These are phyloP conservation scores for Wallacemonas collosoma DNA, from an alignment of 208 protist species.

Conservation along the genomic window DNA sequence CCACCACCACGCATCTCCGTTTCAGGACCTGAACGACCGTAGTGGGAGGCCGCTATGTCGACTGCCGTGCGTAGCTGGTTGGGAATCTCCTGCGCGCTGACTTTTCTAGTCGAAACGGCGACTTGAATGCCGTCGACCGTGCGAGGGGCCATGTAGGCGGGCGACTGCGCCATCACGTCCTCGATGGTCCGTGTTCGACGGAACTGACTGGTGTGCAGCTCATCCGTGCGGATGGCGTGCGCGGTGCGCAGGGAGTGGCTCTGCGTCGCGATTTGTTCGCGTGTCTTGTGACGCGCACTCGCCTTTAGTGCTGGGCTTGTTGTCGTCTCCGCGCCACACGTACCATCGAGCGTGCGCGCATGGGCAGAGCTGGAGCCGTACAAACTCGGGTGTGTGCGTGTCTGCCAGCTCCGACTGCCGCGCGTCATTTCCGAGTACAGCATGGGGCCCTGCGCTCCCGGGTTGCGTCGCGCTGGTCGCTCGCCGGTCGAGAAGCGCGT, in stretches of 20 bases:
- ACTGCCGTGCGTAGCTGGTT: conserved; percentile 36
- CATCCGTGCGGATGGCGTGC: conserved; percentile 37
- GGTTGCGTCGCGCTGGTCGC: conserved; percentile 30
- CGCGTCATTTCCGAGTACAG: conserved; percentile 29
- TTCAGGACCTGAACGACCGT: neutral
- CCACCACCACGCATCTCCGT: neutral
- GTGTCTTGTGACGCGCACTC: conserved; percentile 17
- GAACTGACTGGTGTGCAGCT: conserved; percentile 58
- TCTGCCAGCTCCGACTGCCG: conserved; percentile 6
- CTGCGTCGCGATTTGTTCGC: conserved; percentile 34
- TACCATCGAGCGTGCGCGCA: neutral
- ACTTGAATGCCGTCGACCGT: conserved; percentile 27
- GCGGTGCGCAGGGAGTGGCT: conserved; percentile 54
- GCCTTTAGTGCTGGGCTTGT: neutral
- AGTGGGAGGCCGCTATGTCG: conserved; percentile 17
- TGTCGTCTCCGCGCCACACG: neutral
- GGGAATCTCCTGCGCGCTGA: conserved; percentile 60
- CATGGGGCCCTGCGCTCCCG: conserved; percentile 26
- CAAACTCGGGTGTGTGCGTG: neutral
- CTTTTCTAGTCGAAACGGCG: conserved; percentile 53
- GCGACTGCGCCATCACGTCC: conserved; percentile 63
- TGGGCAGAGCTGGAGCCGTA: neutral
- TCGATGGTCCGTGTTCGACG: conserved; percentile 60
- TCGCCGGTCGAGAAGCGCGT: conserved; percentile 57
- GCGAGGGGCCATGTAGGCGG: conserved; percentile 17